A percentile compares a stretch with the other conserved stretches of the same genome.
Conservation (phyloP, 768 basidiomycete genomes). For the Termitomyces bulborhizus region DNA sequence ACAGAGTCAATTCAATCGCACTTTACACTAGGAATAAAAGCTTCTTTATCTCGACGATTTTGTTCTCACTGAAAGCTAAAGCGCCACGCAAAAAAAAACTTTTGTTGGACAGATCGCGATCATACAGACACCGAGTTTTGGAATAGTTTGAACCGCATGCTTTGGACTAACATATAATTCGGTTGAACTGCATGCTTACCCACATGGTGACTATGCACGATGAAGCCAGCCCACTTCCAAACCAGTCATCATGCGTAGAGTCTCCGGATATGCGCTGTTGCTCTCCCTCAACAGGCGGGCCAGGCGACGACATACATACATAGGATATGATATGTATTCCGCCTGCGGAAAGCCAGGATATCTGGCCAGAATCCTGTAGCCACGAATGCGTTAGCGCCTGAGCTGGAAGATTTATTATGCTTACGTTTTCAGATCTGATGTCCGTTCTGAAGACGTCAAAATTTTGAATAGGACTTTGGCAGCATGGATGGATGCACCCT, state of each 20-base stretch:
- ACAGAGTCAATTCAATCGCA: no score
- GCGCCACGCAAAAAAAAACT: no score
- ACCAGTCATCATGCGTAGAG: conserved; percentile 73
- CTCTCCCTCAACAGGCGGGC: conserved; percentile 71
- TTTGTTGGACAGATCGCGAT: not conserved
- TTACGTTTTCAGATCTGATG: conserved; percentile 49
- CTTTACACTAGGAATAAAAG: not conserved
- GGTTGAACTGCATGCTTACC: no score
- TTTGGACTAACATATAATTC: no score
- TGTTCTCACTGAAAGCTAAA: not conserved
- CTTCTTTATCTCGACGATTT: not conserved
- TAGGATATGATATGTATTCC: conserved; percentile 83
- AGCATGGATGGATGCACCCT: conserved; percentile 54
- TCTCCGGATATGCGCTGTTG: conserved; percentile 68
- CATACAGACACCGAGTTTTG: not conserved
- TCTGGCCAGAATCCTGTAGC: conserved; percentile 48
- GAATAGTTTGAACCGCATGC: no score
- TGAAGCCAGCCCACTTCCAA: conserved; percentile 79
- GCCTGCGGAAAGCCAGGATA: conserved; percentile 84
- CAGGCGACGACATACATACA: conserved; percentile 67
- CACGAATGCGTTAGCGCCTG: not conserved
- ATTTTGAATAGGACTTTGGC: conserved; percentile 87
- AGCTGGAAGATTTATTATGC: conserved; percentile 8
- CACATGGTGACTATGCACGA: conserved; percentile 22
- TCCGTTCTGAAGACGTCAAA: conserved; percentile 51